Evolutionary conservation across 495 filamentous ascomycete species (phyloP), one percentile per base, ranked within the genome.

Genomic region (Sporormia fimetaria): DNA sequence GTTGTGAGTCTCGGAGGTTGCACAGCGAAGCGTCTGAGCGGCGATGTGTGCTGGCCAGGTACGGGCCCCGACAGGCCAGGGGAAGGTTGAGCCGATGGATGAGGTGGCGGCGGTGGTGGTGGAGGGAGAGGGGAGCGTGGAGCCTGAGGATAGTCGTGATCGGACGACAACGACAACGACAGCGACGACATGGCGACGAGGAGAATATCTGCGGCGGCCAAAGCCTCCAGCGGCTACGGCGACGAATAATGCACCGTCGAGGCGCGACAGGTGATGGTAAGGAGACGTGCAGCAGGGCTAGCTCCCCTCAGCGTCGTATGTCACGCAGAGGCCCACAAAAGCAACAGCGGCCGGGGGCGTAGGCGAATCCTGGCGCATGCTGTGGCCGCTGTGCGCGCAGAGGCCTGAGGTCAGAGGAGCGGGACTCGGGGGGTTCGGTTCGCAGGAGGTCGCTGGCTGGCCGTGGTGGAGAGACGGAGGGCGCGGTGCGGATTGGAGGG

Each of bases 191-290:
- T 29, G 11, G 36, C 5, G 31, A 15, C 16, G 5, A n/a, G 29
- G 22, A 27, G 30, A 14, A 15, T 29, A 37, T 35, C 41, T 29
- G 33, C 47, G 28, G 32, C 40, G 39, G 45, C 47, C 42, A 24
- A 51, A 55, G 51, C 51, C 51, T 55, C 40, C 53, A 54, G 54
- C 54, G 54, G 51, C 51, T 57, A 34, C 51, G 44, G 54, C 41
- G 47, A 46, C 46, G 27, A 36, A 46, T 46, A 51, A 55, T 55
- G 47, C 45, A 42, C n/a, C n/a, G 22, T 29, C 12, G 20, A 6
- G 17, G 21, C 27, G 24, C 22, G 30, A 37, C 30, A 12, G 39
- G 40, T 42, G 35, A 25, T 41, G 38, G 22, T 44, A 26, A 33
- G 40, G 23, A 41, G 40, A 26, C 31, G 29, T 44, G 44, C 49